Conservation (phyloP, 139 green algal genomes). For the Astrephomene gubernaculifera region DNA sequence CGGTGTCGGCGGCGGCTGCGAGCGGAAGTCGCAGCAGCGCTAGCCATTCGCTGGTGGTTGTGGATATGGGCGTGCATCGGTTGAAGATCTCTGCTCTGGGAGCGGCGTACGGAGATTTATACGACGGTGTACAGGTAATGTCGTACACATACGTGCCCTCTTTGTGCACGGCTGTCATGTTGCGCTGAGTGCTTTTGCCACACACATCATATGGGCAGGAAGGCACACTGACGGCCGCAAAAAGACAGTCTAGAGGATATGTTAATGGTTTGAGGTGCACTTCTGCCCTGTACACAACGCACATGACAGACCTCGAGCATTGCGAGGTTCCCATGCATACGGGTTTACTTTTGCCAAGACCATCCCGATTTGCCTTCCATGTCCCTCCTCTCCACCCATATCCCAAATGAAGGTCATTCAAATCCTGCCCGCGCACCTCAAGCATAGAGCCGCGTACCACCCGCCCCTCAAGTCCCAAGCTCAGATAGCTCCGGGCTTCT, state of each 20-base stretch:
- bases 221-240: no score
- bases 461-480: constrained; percentile 14
- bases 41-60: constrained; percentile 9
- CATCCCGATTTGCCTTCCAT: background rate
- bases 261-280: no score
- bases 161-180: no score
- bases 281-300: no score
- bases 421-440: constrained; percentile 27
- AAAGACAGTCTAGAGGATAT: no score
- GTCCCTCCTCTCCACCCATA: background rate
- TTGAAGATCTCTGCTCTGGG: constrained; percentile 36
- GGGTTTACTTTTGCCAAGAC: no score
- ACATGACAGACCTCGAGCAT: no score
- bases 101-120: constrained; percentile 19
- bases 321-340: no score
- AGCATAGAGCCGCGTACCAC: constrained; percentile 18
- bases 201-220: no score
- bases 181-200: no score
- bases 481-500: constrained; percentile 19
- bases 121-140: constrained; percentile 41
- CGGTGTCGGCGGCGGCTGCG: background rate
- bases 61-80: constrained; percentile 30
- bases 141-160: no score
- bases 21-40: background rate
- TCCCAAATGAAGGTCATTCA: constrained; percentile 4